Evolutionary conservation across 2,329 filamentous ascomycete species (phyloP).

Genomic region (Tolypocladium tundrense): DNA sequence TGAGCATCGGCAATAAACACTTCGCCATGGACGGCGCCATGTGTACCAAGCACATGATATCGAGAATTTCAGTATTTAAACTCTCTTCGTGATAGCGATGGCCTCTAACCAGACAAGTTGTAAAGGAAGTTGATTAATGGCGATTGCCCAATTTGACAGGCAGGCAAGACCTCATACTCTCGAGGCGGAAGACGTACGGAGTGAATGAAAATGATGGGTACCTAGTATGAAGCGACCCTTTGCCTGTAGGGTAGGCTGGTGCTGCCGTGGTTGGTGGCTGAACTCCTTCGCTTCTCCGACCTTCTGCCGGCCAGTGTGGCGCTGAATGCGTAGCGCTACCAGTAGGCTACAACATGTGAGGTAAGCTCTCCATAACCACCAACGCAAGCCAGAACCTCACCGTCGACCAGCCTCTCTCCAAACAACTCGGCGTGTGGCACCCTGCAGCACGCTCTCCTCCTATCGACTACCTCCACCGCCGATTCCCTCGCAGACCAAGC

Average conservation of each 20-base stretch:
- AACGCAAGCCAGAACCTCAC: background rate
- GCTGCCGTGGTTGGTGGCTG: background rate
- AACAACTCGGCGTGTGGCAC: background rate
- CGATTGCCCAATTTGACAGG: too few relatives aligned
- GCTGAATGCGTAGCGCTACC: conserved; percentile 1
- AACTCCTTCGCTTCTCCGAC: conserved; percentile 12
- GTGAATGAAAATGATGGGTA: background rate
- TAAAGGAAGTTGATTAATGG: too few relatives aligned
- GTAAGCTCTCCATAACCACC: conserved; percentile 24
- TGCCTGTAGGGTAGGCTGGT: background rate
- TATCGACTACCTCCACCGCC: background rate
- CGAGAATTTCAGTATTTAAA: too few relatives aligned
- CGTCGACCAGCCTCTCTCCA: background rate
- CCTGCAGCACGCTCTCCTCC: background rate
- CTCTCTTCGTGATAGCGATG: too few relatives aligned
- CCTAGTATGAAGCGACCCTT: too few relatives aligned
- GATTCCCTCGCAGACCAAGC: background rate
- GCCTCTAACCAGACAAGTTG: too few relatives aligned
- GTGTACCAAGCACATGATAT: too few relatives aligned
- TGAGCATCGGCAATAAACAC: background rate
- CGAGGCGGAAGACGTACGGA: too few relatives aligned
- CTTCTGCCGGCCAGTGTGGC: conserved; percentile 17
- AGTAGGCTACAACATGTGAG: conserved; percentile 28
- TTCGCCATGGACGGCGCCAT: background rate
- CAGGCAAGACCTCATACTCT: too few relatives aligned